Base-by-base conservation (phyloP, 345 rosid species). In the Durio zibethinus region DNA sequence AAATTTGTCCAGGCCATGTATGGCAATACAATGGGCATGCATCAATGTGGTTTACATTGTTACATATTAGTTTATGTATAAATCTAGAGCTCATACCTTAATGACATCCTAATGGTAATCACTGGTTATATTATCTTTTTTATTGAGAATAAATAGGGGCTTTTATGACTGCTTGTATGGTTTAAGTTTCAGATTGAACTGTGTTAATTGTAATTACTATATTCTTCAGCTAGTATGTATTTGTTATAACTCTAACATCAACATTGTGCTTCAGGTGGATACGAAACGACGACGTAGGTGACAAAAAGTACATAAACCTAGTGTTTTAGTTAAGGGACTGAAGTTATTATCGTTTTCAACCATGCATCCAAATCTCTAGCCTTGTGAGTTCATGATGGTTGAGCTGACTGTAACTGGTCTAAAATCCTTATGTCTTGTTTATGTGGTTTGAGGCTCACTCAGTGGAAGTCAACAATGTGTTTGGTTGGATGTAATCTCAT, bases 261-360 rank as follows among this genome's bases (percentile, higher is more conserved):
- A 70, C 64, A 27, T 64, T 43, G 71, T 73, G 29, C 79, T 78
- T 72, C 91, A 91, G 97, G 97, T 88, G 86, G 97, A 88, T 66
- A 76, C 92, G 23, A 91, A 91, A 81, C 84, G 97, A 20, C 87
- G 89, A 3, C 86, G 97, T 78, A 87, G 93, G 83, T 81, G 80
- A 80, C 43, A 56, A 42, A 76, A 42, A 73, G 48, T 10, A 38
- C 29, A 73, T 73, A 33, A 67, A 57, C 65, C 60, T 82, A 61
- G 78, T 65, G 48, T 23, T 74, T 70, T 69, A 72, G 53, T 20
- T 35, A 70, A 71, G 57, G 48, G 20, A 65, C 29, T 23, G 62
- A 66, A 52, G 68, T 31, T 1, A 31, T 57, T 78, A 72, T 20
- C 48, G 40, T 27, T 78, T 72, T 78, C 73, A 83, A 76, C 79